These are phyloP conservation scores for Ceratonia siliqua DNA, from an alignment of 306 rosid species.

Conservation along the genomic window DNA sequence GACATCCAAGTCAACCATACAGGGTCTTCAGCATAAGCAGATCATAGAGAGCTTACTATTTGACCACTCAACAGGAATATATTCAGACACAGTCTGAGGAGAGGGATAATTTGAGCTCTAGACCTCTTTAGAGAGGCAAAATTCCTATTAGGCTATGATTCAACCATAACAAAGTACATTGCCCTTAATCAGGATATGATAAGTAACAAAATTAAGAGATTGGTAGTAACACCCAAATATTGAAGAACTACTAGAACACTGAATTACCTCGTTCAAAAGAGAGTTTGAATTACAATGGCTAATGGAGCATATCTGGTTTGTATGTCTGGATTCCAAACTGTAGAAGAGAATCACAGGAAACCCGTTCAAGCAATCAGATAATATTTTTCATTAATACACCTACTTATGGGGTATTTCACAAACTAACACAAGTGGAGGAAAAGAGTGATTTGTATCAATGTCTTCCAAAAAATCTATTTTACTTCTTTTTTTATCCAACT, in stretches of 20 bases:
- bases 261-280: conserved; percentile 88
- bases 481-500: neutral
- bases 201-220: neutral
- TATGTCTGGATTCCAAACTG: conserved; percentile 81
- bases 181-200: conserved; percentile 4
- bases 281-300: conserved; percentile 90
- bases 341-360: conserved; percentile 31
- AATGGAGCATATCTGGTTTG: conserved; percentile 94
- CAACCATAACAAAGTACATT: conserved; percentile 5
- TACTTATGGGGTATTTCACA: conserved; percentile 9
- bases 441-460: neutral
- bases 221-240: conserved; percentile 19
- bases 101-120: neutral
- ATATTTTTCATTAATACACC: conserved; percentile 8
- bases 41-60: neutral
- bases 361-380: conserved; percentile 28
- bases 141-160: conserved; percentile 16
- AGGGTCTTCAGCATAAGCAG: neutral
- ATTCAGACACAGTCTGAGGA: neutral
- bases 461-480: neutral
- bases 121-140: neutral
- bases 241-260: conserved; percentile 16
- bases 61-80: neutral
- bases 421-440: conserved; percentile 1
- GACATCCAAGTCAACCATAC: conserved; percentile 20